Evolutionary conservation across 1,139 yeast genomes (phyloP).

Genomic region (Kazachstania sp.): DNA sequence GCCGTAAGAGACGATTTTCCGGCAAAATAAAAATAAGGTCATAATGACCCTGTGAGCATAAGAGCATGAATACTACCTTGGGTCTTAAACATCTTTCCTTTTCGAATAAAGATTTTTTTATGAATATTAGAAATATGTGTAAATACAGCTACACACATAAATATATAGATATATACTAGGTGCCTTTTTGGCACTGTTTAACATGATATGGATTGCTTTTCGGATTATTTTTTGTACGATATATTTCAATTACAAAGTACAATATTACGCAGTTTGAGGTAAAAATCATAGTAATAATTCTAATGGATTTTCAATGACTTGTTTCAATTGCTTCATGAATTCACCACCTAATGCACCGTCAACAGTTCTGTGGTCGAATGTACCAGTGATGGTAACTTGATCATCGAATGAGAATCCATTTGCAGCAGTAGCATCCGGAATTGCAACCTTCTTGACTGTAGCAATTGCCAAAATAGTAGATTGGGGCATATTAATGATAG

Average conservation of each 20-base stretch:
- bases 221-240: no score
- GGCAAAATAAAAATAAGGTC: no score
- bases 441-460: slow-evolving; percentile 85
- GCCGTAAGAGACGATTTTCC: background rate
- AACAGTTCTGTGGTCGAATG: slow-evolving; percentile 94
- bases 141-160: background rate
- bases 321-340: slow-evolving; percentile 87
- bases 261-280: background rate
- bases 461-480: slow-evolving; percentile 90
- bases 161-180: background rate
- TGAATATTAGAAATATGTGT: background rate
- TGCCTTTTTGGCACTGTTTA: background rate
- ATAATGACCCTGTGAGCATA: no score
- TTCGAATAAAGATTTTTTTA: background rate
- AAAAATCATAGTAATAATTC: slow-evolving; percentile 65
- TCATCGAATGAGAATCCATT: slow-evolving; percentile 89
- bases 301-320: slow-evolving; percentile 88
- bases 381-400: slow-evolving; percentile 85
- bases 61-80: no score
- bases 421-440: slow-evolving; percentile 85
- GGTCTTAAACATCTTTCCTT: no score
- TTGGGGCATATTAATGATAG: slow-evolving; percentile 97
- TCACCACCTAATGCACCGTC: slow-evolving; percentile 99
- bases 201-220: background rate
- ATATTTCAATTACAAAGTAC: background rate